Base-by-base conservation (phyloP, 495 filamentous ascomycete species). In the Penicillium cinerascens region DNA sequence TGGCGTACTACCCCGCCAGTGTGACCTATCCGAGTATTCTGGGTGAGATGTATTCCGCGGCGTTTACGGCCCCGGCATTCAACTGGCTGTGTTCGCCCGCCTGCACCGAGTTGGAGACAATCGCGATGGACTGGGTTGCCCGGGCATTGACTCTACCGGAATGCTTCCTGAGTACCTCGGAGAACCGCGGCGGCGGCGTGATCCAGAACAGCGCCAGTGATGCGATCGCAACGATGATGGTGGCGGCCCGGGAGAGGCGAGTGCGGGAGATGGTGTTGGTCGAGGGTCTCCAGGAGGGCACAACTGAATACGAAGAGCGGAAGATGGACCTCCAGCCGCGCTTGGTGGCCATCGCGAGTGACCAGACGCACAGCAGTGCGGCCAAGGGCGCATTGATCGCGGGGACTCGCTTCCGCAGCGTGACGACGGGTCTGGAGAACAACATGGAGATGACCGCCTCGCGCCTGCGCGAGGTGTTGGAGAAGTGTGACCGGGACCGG, bases 1-100 rank as follows among this genome's bases (percentile, higher is more conserved):
- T 96, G 81, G 93, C 93, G 33, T 98, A 92, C 81, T 98, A 88
- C 71, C 90, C 93, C 13, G 90, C 91, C 16, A 81, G 79, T 36
- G 85, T 85, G 43, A 86, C 86, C 36, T 97, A 87, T 70, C 92
- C 93, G 0, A 86, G 83, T 41, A 89, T 97, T 65, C 83, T 98
- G 3, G 93, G 91, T 4, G 93, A 98, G 70, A 84, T 98, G 68
- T 98, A 96, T 73, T 87, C 82, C 3, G 82, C 89, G 0, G 87
- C 92, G 4, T 91, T 97, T 65, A 92, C 83, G 7, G 88, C 88
- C 3, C 90, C 93, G 10, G 89, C 89, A 8, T 98, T 98, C 78
- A 97, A 97, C 70, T 98, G 93, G 93, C 82, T 97, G 43, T 97
- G 92, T 68, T 91, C 86, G 3, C 93, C 93, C 1, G 93, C 88